phyloP scores from a whole-genome alignment of 495 filamentous ascomycete genomes.

The Penicillium nucicola region DNA sequence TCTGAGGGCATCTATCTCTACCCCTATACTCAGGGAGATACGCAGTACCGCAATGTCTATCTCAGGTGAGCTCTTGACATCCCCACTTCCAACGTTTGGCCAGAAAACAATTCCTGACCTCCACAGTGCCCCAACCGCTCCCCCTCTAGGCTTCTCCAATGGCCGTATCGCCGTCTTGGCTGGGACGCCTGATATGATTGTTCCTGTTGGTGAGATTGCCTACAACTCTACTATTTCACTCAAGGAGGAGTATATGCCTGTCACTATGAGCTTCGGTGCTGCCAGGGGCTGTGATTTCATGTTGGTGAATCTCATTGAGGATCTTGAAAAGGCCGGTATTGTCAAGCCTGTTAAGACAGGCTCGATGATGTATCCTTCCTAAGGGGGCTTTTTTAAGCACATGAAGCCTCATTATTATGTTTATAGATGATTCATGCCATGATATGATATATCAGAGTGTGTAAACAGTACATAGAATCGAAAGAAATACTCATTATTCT shows the following conservation, averaged over 20 bases:
- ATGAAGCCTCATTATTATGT: too few relatives aligned
- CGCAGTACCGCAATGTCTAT: constrained; percentile 34
- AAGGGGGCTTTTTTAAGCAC: too few relatives aligned
- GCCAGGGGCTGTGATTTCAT: constrained; percentile 62
- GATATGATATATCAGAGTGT: too few relatives aligned
- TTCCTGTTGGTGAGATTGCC: constrained; percentile 54
- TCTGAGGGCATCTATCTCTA: constrained; percentile 41
- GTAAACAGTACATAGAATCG: too few relatives aligned
- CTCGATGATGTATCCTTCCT: constrained; percentile 20
- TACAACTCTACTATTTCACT: constrained; percentile 52
- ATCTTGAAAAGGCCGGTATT: constrained; percentile 48
- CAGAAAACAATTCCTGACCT: not conserved
- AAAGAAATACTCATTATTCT: too few relatives aligned
- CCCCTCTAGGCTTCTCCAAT: constrained; percentile 43
- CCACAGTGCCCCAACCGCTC: constrained; percentile 11
- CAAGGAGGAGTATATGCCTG: constrained; percentile 54
- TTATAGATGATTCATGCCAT: too few relatives aligned
- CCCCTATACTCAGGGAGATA: constrained; percentile 18
- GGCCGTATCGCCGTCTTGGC: constrained; percentile 43
- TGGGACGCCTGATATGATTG: constrained; percentile 54
- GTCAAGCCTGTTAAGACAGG: constrained; percentile 45
- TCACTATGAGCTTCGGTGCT: constrained; percentile 56
- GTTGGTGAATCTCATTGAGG: constrained; percentile 52
- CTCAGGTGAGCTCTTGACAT: constrained; percentile 13
- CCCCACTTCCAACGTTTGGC: too few relatives aligned